phyloP scores from a whole-genome alignment of 2,329 filamentous ascomycete genomes.

The Botrytis galanthina region DNA sequence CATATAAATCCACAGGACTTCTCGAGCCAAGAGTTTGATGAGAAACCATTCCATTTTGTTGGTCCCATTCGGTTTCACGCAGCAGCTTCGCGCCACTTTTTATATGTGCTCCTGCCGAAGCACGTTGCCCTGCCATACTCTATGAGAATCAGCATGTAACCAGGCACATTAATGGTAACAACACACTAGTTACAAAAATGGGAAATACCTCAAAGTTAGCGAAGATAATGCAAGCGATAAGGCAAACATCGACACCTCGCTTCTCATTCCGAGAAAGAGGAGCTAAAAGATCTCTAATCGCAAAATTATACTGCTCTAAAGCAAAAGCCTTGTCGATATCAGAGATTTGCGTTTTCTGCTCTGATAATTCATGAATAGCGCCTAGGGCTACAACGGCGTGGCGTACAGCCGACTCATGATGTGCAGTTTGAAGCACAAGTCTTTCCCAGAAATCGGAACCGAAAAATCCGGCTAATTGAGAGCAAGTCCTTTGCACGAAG shows the following conservation, averaged over 20 bases:
- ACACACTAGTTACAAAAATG: neutral
- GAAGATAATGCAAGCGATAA: constrained; percentile 30
- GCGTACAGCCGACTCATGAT: constrained; percentile 40
- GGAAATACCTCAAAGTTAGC: constrained; percentile 28
- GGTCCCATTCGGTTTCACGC: constrained; percentile 19
- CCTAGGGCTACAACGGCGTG: constrained; percentile 31
- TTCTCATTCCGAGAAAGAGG: constrained; percentile 16
- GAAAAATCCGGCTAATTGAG: constrained; percentile 62
- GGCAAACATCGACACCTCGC: constrained; percentile 24
- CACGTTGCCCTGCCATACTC: constrained; percentile 25
- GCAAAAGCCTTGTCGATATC: constrained; percentile 23
- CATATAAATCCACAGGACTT: neutral
- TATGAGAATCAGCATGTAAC: constrained; percentile 20
- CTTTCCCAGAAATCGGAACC: constrained; percentile 62
- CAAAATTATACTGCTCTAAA: constrained; percentile 26
- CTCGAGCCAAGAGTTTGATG: neutral
- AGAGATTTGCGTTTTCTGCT: constrained; percentile 3
- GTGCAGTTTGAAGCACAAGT: constrained; percentile 59
- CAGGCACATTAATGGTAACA: neutral
- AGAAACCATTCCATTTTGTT: constrained; percentile 12
- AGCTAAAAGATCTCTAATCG: constrained; percentile 24
- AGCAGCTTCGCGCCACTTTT: constrained; percentile 25
- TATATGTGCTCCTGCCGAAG: constrained; percentile 21
- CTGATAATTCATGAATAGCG: constrained; percentile 28
- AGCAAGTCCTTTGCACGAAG: constrained; percentile 57